Conservation (phyloP, 2,329 filamentous ascomycete genomes). For the Ophiocordyceps sinensis region DNA sequence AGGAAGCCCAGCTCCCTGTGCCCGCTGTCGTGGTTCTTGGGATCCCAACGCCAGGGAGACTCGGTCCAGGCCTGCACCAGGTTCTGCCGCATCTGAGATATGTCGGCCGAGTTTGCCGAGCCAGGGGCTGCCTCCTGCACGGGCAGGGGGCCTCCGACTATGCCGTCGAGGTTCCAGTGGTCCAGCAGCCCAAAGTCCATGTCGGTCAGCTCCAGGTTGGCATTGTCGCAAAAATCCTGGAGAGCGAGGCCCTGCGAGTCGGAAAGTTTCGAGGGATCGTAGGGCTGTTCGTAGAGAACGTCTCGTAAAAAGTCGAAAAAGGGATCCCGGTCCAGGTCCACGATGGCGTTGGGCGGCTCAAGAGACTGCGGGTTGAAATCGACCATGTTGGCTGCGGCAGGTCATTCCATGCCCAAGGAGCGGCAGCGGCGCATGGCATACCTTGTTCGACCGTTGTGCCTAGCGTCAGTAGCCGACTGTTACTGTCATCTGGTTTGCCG, state of each 20-base stretch:
- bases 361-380: slow-evolving; percentile 2
- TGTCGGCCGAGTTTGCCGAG: slow-evolving; percentile 25
- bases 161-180: slow-evolving; percentile 29
- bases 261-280: slow-evolving; percentile 19
- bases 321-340: slow-evolving; percentile 21
- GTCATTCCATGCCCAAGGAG: background rate
- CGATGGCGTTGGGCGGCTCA: slow-evolving; percentile 1
- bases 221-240: slow-evolving; percentile 35
- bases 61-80: slow-evolving; percentile 34
- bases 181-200: slow-evolving; percentile 36
- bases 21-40: slow-evolving; percentile 26
- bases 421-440: background rate
- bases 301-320: slow-evolving; percentile 37
- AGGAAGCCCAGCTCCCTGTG: slow-evolving; percentile 30
- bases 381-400: slow-evolving; percentile 2
- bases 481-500: slow-evolving; percentile 13
- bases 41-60: slow-evolving; percentile 36
- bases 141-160: slow-evolving; percentile 8
- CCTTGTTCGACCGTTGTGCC: slow-evolving; percentile 17
- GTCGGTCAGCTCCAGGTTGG: slow-evolving; percentile 34
- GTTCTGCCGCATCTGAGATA: slow-evolving; percentile 30
- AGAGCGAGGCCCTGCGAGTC: slow-evolving; percentile 28
- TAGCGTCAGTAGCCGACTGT: slow-evolving; percentile 18
- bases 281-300: slow-evolving; percentile 31
- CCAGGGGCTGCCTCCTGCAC: slow-evolving; percentile 9